Conservation (phyloP, 495 filamentous ascomycete genomes). For the Apodospora peruviana region DNA sequence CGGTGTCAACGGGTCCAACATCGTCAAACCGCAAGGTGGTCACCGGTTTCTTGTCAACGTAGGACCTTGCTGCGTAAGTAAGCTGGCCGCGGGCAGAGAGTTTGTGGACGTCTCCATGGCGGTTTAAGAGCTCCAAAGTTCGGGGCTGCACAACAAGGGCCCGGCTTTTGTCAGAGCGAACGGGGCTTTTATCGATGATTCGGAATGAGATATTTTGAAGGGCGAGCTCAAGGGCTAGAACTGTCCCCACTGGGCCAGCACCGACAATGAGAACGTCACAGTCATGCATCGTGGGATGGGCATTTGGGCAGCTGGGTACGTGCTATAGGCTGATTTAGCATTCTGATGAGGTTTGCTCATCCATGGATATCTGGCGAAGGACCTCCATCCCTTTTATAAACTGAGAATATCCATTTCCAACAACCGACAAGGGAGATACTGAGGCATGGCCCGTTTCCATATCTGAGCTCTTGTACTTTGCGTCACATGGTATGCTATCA, state of each 20-base stretch:
- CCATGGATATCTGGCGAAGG: too few species aligned
- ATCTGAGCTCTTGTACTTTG: too few species aligned
- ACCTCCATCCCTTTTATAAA: too few species aligned
- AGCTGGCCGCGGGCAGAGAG: slow-evolving; percentile 23
- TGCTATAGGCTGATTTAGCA: too few species aligned
- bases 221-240: slow-evolving; percentile 31
- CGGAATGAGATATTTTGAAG: slow-evolving; percentile 32
- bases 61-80: slow-evolving; percentile 23
- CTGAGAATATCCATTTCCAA: too few species aligned
- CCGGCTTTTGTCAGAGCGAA: slow-evolving; percentile 34
- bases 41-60: slow-evolving; percentile 24
- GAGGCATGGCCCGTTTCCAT: too few species aligned
- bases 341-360: too few species aligned
- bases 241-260: slow-evolving; percentile 26
- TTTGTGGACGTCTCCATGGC: slow-evolving; percentile 29
- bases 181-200: slow-evolving; percentile 32
- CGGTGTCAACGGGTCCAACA: slow-evolving; percentile 26
- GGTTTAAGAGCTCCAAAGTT: slow-evolving; percentile 41
- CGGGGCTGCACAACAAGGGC: slow-evolving; percentile 41
- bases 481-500: too few species aligned
- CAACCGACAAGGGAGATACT: too few species aligned
- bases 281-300: slow-evolving; percentile 11
- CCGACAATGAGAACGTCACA: slow-evolving; percentile 33
- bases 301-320: too few species aligned
- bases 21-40: slow-evolving; percentile 20